Base-by-base conservation (phyloP, 768 basidiomycete genomes). In the Suillus weaverae region DNA sequence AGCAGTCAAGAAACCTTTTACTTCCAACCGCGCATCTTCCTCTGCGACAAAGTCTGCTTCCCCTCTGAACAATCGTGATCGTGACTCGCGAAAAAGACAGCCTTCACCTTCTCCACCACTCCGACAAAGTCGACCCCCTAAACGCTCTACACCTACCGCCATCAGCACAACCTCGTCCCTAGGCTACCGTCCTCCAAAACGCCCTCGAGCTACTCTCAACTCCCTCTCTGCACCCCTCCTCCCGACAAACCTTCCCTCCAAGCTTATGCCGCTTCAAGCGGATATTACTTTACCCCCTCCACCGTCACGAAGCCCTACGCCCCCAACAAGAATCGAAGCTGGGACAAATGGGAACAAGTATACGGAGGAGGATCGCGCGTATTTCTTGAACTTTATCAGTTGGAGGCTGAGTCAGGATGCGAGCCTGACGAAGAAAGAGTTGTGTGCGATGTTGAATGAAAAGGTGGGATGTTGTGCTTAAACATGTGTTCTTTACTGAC, bases 301-400 rank as follows among this genome's bases (percentile, higher is more conserved):
- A 16, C 89, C 90, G 1, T 86, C 86, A 26, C 85, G 88, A 54
- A 86, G 87, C n/a, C 90, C 90, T 1, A 85, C 81, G 3, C 90
- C 90, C 30, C 90, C 90, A 8, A 82, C 81, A 10, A 73, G 73
- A 62, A 71, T 87, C 33, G 77, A 87, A 51, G 69, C 72, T 44
- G 76, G 75, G 61, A 81, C 79, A 14, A 75, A 82, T 62, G 88
- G 89, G 57, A 83, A 89, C 66, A 86, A 77, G 72, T 92, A 87
- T 70, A 91, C 90, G 2, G 76, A 81, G 32, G 87, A 87, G 68
- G 90, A 92, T 70, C 82, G 83, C 55, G 81, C 83, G 5, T 92
- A 82, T 67, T 90, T 91, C 72, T 77, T 89, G 69, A 84, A 86
- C 46, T 90, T 87, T 67, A 80, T 90, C 46, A 76, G 81, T 50